Evolutionary conservation across 306 rosid genomes (phyloP), one percentile per base, ranked within the genome.

Genomic region (Vicia villosa): DNA sequence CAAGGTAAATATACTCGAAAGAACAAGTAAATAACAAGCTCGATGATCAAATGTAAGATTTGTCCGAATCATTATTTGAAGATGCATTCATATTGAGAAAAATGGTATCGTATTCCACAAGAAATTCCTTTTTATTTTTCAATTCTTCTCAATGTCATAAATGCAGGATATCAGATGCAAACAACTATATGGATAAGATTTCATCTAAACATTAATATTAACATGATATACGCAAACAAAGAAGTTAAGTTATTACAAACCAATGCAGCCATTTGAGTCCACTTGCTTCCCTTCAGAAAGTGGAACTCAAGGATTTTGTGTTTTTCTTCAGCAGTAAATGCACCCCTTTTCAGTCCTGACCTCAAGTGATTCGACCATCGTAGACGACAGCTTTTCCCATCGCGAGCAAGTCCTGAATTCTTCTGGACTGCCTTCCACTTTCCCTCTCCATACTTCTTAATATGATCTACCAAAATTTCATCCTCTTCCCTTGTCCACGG

Each of bases 331-430:
- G 63, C 22, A 15, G 87, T 86, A 72, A 92, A 81, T 51, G 86
- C 78, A 59, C 96, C 96, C 67, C 87, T 92, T 81, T 77, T 92
- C 61, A 92, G 76, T 80, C 87, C 84, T 22, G 97, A 95, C 80
- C 89, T 84, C 63, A 92, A 74, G 75, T 92, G 97, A 71, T 92
- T 89, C 10, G 89, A 85, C 97, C 97, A 92, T 37, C 97, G 84
- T 60, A 92, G 76, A 22, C 97, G 88, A 72, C 97, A 92, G 75
- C 97, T 92, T 80, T 92, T 92, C 17, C 96, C 97, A 74, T 90
- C 84, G 4, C 96, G 95, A 49, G 74, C 81, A 60, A 92, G 89
- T 49, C 95, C 98, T 30, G 95, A 83, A 68, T 80, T 62, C 74
- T 80, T 86, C 79, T 83, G 96, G 36, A 92, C 91, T 2, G 92